Conservation (phyloP, 495 filamentous ascomycete genomes). For the Mytilinidion resinicola region DNA sequence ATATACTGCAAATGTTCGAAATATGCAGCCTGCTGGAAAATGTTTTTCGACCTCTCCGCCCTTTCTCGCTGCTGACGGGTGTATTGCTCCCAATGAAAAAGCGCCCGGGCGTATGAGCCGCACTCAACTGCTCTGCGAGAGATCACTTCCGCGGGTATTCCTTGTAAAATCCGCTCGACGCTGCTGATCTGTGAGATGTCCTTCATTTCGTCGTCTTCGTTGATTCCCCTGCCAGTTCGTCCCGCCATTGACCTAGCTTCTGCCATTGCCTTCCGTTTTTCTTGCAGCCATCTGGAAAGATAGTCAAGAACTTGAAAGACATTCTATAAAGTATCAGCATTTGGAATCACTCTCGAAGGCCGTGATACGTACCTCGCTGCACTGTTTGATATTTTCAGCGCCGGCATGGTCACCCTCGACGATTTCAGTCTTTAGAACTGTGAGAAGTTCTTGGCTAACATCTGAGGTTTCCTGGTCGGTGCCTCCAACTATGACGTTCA, state of each 20-base stretch:
- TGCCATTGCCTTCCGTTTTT: conserved; percentile 56
- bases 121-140: conserved; percentile 83
- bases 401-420: conserved; percentile 45
- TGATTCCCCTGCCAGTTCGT: conserved; percentile 27
- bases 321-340: conserved; percentile 47
- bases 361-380: conserved; percentile 62
- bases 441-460: conserved; percentile 62
- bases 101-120: conserved; percentile 81
- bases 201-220: conserved; percentile 33
- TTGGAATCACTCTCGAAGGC: not conserved
- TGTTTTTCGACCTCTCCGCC: conserved; percentile 31
- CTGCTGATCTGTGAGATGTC: conserved; percentile 49
- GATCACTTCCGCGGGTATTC: conserved; percentile 78
- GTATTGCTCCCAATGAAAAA: conserved; percentile 92
- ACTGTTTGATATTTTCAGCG: conserved; percentile 66
- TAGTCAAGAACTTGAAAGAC: conserved; percentile 91
- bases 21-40: conserved; percentile 39
- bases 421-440: conserved; percentile 58
- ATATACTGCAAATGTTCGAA: conserved; percentile 81
- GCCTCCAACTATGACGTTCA: conserved; percentile 72
- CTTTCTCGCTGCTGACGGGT: conserved; percentile 55
- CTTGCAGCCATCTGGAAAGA: conserved; percentile 79
- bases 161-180: conserved; percentile 57
- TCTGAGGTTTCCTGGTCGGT: conserved; percentile 57
- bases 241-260: conserved; percentile 28